phyloP scores from a whole-genome alignment of 2,329 filamentous ascomycete species.

The Akanthomyces lecanii region DNA sequence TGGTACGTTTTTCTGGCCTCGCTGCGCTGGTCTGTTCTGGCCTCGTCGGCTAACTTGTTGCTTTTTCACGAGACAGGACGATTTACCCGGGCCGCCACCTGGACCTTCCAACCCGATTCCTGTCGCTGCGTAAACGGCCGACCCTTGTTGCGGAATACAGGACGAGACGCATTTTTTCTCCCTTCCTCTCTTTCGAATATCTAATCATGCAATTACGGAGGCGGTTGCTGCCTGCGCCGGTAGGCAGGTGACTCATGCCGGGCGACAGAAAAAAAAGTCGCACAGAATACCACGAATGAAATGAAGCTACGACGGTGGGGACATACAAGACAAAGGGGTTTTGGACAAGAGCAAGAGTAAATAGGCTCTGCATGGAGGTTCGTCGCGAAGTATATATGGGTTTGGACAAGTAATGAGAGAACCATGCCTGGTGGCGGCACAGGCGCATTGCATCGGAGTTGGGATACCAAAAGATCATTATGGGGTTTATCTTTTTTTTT shows the following conservation, averaged over 20 bases:
- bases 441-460: conserved; percentile 11
- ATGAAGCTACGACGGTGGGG: neutral
- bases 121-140: conserved; percentile 33
- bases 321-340: neutral
- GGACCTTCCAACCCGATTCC: conserved; percentile 32
- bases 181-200: no score
- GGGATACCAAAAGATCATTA: conserved; percentile 1
- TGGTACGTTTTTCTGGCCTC: conserved; percentile 47
- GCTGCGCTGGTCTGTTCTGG: neutral
- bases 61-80: conserved; percentile 32
- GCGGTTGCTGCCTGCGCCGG: neutral
- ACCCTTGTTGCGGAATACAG: no score
- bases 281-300: neutral
- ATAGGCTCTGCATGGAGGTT: neutral
- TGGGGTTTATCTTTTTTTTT: neutral
- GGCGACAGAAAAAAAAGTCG: neutral
- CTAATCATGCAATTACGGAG: neutral
- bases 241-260: neutral
- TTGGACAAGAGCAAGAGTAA: neutral
- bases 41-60: neutral
- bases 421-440: neutral
- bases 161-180: no score
- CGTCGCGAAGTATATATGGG: neutral
- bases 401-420: no score
- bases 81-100: conserved; percentile 39